Conservation (phyloP, 768 basidiomycete species). For the Termitomyces heimii region DNA sequence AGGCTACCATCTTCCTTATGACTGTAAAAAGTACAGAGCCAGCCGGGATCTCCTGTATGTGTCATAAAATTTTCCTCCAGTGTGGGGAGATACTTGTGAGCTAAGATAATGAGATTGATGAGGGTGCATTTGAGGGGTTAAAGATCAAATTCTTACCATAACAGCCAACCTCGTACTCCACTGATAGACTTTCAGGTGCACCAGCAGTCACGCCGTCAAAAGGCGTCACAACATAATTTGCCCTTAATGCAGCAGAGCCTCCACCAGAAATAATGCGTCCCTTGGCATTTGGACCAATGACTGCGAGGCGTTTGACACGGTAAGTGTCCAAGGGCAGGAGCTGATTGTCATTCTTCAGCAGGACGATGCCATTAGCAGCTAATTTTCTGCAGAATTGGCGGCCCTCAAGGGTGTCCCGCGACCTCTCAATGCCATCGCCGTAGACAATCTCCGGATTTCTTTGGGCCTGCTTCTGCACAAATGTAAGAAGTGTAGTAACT, state of each 20-base stretch:
- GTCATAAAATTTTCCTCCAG: constrained; percentile 56
- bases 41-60: constrained; percentile 47
- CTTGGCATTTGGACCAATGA: constrained; percentile 68
- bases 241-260: constrained; percentile 69
- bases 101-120: constrained; percentile 22
- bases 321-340: constrained; percentile 47
- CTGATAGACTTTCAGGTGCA: constrained; percentile 41
- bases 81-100: constrained; percentile 65
- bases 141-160: constrained; percentile 38
- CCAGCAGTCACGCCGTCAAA: constrained; percentile 51
- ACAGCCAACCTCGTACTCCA: constrained; percentile 58
- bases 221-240: constrained; percentile 60
- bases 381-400: constrained; percentile 49
- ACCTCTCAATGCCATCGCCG: constrained; percentile 55
- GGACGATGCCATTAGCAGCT: constrained; percentile 57
- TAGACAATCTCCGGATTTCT: constrained; percentile 55
- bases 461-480: constrained; percentile 51
- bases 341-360: constrained; percentile 54
- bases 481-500: constrained; percentile 42
- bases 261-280: constrained; percentile 67
- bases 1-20: constrained; percentile 45
- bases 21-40: constrained; percentile 60
- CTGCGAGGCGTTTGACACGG: constrained; percentile 43
- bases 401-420: constrained; percentile 45
- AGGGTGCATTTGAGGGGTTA: not conserved